Conservation (phyloP, 2,329 filamentous ascomycete genomes). For the Botrytis aclada region DNA sequence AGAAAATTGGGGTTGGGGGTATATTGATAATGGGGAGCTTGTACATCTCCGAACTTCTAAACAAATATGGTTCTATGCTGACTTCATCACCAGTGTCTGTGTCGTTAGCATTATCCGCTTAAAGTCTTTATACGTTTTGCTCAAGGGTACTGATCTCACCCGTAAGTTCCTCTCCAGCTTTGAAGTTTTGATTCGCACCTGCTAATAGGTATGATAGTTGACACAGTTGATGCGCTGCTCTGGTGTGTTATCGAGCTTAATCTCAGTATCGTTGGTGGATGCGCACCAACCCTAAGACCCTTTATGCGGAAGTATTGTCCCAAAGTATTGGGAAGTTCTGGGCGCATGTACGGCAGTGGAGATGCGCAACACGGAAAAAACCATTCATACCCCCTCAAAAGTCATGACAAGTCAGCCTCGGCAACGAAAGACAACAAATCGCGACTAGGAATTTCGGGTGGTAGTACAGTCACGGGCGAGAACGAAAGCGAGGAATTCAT, state of each 20-base stretch:
- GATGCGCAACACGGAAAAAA: neutral
- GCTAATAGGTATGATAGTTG: neutral
- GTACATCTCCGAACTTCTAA: neutral
- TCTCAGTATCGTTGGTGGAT: neutral
- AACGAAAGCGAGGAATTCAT: neutral
- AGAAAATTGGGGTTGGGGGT: neutral
- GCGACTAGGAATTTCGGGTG: neutral
- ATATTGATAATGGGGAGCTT: neutral
- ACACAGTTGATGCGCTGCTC: neutral
- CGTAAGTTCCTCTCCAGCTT: neutral
- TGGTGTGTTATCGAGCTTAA: neutral
- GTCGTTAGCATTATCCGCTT: neutral
- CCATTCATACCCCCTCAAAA: neutral
- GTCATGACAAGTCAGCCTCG: neutral
- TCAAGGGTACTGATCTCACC: neutral
- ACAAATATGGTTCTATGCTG: neutral
- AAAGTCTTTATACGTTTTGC: neutral
- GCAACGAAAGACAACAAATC: neutral
- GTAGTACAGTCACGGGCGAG: neutral
- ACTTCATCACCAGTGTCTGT: neutral
- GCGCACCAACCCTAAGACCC: neutral
- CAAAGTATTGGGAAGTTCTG: neutral
- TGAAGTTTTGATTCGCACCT: neutral
- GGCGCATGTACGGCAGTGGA: neutral
- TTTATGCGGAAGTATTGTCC: neutral